Percentiles rank a stretch among this genome's conserved stretches.
These are phyloP conservation scores for Ogataea henricii DNA, from an alignment of 805 yeast species.

Conservation along the genomic window DNA sequence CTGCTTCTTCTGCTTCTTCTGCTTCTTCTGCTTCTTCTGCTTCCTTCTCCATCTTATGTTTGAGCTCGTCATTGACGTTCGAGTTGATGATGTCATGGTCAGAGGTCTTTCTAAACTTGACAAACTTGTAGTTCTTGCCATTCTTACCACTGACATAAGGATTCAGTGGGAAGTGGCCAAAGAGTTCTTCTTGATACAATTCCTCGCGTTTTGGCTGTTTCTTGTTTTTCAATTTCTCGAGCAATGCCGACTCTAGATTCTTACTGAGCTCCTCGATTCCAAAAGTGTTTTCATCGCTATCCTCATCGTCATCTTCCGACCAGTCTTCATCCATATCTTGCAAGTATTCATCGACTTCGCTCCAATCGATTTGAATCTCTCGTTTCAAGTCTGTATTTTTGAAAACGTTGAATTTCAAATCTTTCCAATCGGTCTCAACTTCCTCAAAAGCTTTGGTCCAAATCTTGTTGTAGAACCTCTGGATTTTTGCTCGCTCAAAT, in stretches of 20 bases:
- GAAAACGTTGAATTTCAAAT: constrained; percentile 67
- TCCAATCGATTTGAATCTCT: constrained; percentile 63
- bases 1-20: constrained; percentile 10
- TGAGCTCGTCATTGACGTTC: constrained; percentile 27
- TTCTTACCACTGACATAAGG: constrained; percentile 33
- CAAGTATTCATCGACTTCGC: constrained; percentile 55
- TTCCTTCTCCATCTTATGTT: constrained; percentile 22
- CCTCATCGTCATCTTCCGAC: constrained; percentile 21
- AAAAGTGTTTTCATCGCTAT: constrained; percentile 9
- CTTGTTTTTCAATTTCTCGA: constrained; percentile 15
- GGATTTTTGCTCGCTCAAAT: constrained; percentile 62
- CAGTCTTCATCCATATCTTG: constrained; percentile 28
- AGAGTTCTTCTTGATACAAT: constrained; percentile 27
- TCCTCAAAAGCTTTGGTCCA: constrained; percentile 85
- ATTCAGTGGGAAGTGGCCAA: constrained; percentile 34
- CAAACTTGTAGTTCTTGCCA: constrained; percentile 35
- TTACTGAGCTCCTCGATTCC: constrained; percentile 20
- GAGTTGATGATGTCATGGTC: constrained; percentile 30
- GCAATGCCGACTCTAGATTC: constrained; percentile 18
- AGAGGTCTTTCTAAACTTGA: constrained; percentile 33
- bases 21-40: constrained; percentile 15
- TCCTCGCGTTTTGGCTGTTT: constrained; percentile 13
- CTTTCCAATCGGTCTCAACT: constrained; percentile 70
- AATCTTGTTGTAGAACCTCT: constrained; percentile 66
- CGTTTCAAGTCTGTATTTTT: constrained; percentile 72